Conservation (phyloP, 139 green algal genomes). For the Parachlorella kessleri region DNA sequence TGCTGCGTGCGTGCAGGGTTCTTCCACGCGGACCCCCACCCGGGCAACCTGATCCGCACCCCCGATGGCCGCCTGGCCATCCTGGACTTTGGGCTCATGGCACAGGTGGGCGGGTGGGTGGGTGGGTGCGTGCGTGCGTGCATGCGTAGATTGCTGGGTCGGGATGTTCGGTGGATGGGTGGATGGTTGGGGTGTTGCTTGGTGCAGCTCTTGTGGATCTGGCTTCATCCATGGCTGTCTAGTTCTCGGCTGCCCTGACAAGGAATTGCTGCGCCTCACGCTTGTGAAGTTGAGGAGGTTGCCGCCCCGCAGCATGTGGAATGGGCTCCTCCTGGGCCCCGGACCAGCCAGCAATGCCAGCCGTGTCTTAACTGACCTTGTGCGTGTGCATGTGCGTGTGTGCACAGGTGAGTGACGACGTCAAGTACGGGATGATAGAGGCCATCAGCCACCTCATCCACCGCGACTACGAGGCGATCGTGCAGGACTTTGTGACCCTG, state of each 20-base stretch:
- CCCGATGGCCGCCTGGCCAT: conserved; percentile 95
- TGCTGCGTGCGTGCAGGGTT: conserved; percentile 46
- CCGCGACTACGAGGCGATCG: conserved; percentile 96
- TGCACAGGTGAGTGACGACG: conserved; percentile 83
- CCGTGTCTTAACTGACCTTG: no score
- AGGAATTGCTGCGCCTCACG: no score
- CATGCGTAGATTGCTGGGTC: neutral
- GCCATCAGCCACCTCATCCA: conserved; percentile 98
- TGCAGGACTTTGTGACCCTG: conserved; percentile 97
- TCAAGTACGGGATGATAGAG: conserved; percentile 99
- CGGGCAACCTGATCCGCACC: conserved; percentile 95
- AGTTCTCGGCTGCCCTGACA: no score
- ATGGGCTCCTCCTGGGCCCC: no score
- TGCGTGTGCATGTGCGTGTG: no score
- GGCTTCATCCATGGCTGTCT: no score
- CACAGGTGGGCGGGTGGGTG: conserved; percentile 30
- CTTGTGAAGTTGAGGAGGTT: no score
- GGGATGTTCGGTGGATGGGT: no score
- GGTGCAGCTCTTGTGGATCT: no score
- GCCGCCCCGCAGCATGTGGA: no score
- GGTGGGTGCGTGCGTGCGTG: neutral
- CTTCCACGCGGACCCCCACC: conserved; percentile 78
- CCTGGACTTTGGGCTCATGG: conserved; percentile 97
- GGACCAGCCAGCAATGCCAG: no score
- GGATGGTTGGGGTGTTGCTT: no score